Conservation (phyloP, 805 yeast genomes). For the Zygosaccharomyces gambellarensis region DNA sequence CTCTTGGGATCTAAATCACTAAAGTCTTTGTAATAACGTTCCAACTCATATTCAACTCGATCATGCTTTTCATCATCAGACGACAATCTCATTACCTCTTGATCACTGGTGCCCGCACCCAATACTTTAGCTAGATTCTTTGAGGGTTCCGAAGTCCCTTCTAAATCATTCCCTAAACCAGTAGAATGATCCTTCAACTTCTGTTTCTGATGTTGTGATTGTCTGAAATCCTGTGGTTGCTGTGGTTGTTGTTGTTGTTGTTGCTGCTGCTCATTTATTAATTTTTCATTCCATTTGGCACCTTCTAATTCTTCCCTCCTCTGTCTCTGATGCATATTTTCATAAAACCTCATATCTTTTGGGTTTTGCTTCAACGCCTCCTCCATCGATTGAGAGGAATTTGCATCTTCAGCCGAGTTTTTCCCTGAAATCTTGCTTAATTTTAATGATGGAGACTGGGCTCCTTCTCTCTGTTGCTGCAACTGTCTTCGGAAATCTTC, state of each 20-base stretch:
- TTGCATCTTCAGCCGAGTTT: neutral
- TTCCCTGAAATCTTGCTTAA: neutral
- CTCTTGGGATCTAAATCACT: constrained; percentile 32
- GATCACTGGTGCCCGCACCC: constrained; percentile 7
- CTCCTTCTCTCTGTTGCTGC: neutral
- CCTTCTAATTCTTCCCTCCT: neutral
- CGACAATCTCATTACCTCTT: constrained; percentile 11
- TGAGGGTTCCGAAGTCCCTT: neutral
- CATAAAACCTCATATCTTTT: neutral
- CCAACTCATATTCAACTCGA: constrained; percentile 37
- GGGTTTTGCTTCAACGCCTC: neutral
- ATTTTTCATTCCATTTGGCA: neutral
- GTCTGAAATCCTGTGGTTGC: neutral
- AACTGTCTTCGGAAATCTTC: neutral
- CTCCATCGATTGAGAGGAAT: neutral
- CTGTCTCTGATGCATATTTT: neutral
- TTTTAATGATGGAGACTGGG: neutral
- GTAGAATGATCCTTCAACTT: neutral
- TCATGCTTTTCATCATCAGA: constrained; percentile 33
- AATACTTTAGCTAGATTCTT: constrained; percentile 1
- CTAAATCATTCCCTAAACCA: neutral
- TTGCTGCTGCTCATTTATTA: neutral
- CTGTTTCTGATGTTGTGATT: neutral
- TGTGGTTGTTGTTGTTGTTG: neutral
- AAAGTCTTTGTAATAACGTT: constrained; percentile 35